Base-by-base conservation (phyloP, 2,329 filamentous ascomycete species). In the Erysiphe pulchra region DNA sequence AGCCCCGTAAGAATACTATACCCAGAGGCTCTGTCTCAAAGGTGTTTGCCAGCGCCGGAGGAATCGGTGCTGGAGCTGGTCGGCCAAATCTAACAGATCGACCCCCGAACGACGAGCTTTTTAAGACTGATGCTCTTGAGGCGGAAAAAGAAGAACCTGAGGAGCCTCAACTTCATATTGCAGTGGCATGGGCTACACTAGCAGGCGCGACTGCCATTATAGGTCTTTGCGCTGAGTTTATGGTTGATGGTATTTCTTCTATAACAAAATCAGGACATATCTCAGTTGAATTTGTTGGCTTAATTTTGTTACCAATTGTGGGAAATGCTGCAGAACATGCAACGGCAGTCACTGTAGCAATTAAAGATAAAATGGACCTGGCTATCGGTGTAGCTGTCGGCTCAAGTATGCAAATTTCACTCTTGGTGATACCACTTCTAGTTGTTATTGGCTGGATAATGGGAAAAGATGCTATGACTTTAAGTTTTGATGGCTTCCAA, bases 321-420 rank as follows among this genome's bases (percentile, higher is more conserved):
- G 80, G 80, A 41, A 86, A 86, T 54, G 80, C 80, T 1, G 80
- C 80, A 1, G 80, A 86, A 58, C 81, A 86, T 55, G 80, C 84
- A 24, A 86, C 81, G 1, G 81, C 82, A 10, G 79, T 85, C 7
- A 78, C 85, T n/a, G 80, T 86, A 20, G 92, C 55, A 0, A 45
- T 48, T 83, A 3, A 78, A 77, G 38, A 65, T 87, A 87, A 80
- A 63, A 79, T 80, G 74, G 73, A 78, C 54, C 62, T 78, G 41
- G 76, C 82, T 32, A 82, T 87, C 64, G 78, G 79, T 40, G 80
- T 87, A 44, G 81, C 81, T 16, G 80, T 90, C 54, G 82, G 82
- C 31, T 84, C 78, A 47, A 82, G 77, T 59, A 77, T 90, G 59
- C 82, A 90, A 62, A 85, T 90, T 53, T 78, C 82, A 13, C 68